Conservation (phyloP, 2,329 filamentous ascomycete species). For the Penicillium hesseltinei region DNA sequence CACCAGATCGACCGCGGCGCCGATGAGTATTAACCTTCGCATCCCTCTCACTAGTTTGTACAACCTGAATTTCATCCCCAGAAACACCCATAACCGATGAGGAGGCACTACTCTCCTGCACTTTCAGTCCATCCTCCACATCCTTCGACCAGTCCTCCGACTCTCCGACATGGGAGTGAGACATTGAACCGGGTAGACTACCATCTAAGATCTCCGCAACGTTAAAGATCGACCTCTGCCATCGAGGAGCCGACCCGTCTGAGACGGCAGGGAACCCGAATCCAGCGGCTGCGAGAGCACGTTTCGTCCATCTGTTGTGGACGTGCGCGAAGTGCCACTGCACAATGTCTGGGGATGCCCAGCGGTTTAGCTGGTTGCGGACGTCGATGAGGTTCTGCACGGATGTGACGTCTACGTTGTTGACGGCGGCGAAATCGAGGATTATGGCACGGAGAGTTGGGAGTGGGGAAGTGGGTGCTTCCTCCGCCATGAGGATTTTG, state of each 20-base stretch:
- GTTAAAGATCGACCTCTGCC: constrained; percentile 2
- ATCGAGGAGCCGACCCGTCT: not conserved
- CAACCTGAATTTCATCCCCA: not conserved
- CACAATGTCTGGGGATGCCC: constrained; percentile 71
- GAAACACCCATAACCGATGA: not conserved
- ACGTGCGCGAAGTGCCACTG: constrained; percentile 91
- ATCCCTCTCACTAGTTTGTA: not conserved
- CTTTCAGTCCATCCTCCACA: not conserved
- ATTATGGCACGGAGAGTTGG: constrained; percentile 79
- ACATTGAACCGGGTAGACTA: not conserved
- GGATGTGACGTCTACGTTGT: constrained; percentile 86
- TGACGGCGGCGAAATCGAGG: constrained; percentile 84
- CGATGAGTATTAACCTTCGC: not conserved
- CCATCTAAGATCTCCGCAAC: not conserved
- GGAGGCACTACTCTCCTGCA: not conserved
- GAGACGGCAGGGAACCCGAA: constrained; percentile 68
- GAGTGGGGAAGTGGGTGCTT: constrained; percentile 46
- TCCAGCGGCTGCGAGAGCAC: constrained; percentile 76
- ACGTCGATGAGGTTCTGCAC: constrained; percentile 87
- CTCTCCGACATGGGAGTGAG: not conserved
- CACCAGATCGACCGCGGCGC: constrained; percentile 52
- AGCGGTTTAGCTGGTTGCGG: constrained; percentile 84
- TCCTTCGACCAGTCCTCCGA: not conserved
- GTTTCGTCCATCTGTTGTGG: constrained; percentile 87
- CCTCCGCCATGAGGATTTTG: constrained; percentile 46